A percentile compares a stretch with the other conserved stretches of the same genome.
phyloP scores from a whole-genome alignment of 352 stramenopile species.

The Saprolegnia parasitica region DNA sequence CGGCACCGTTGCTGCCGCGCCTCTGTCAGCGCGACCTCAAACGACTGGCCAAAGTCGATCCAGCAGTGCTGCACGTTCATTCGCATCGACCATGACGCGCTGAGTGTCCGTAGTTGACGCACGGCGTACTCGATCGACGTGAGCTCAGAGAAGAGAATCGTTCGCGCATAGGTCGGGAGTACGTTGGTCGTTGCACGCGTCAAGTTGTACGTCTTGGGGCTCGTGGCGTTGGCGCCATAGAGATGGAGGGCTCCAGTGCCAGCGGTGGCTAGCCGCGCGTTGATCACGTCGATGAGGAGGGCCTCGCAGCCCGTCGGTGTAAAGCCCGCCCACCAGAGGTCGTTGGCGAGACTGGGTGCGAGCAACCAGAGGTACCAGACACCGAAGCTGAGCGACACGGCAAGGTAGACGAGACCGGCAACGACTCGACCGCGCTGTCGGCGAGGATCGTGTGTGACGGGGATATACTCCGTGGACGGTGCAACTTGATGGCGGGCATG shows the following conservation, averaged over 20 bases:
- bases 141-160: background rate
- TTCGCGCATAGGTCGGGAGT: background rate
- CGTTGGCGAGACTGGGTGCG: background rate
- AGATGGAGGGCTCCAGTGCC: background rate
- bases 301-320: constrained; percentile 4
- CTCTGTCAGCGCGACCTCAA: constrained; percentile 20
- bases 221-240: background rate
- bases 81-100: background rate
- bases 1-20: constrained; percentile 2
- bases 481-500: too few relatives aligned
- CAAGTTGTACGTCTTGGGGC: background rate
- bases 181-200: background rate
- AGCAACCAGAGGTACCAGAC: constrained; percentile 7
- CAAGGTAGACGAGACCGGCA: background rate
- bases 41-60: constrained; percentile 21
- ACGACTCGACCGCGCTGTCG: too few relatives aligned
- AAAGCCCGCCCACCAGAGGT: constrained; percentile 3
- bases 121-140: background rate
- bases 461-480: too few relatives aligned
- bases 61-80: constrained; percentile 12
- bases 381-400: background rate
- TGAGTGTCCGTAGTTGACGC: background rate
- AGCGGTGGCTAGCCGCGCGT: background rate
- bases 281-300: constrained; percentile 4
- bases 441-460: too few relatives aligned